Percentiles rank a stretch among this genome's conserved stretches.
Evolutionary conservation across 169 alveolate species (phyloP).

Genomic region (Eimeria nieschulzi): DNA sequence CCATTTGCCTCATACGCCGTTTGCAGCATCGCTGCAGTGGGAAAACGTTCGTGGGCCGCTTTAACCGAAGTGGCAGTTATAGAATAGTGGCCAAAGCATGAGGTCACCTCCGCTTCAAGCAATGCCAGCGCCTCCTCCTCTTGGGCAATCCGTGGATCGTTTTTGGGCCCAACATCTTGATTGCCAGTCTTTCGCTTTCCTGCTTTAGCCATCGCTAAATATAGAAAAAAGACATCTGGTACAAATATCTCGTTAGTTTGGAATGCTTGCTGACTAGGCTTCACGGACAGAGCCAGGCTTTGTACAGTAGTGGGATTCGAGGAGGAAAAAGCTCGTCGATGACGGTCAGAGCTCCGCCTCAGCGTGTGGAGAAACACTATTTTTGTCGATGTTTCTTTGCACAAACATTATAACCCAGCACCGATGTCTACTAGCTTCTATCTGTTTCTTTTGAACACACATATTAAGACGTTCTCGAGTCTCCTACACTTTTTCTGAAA

Average conservation of each 20-base stretch:
- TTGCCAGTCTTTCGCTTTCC: not conserved
- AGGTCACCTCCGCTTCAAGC: constrained; percentile 11
- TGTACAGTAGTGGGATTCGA: not conserved
- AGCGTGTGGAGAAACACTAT: too few species aligned
- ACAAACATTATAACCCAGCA: too few species aligned
- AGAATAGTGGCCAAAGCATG: not conserved
- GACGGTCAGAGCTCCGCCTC: too few species aligned
- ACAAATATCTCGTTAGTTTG: not conserved
- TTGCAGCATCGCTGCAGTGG: too few species aligned
- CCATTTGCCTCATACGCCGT: not conserved
- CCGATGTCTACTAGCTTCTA: too few species aligned
- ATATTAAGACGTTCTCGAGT: too few species aligned
- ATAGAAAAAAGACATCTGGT: not conserved
- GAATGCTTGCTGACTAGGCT: not conserved
- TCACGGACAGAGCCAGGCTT: not conserved
- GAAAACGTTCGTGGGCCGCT: not conserved
- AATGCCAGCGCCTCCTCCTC: not conserved
- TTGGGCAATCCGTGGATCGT: not conserved
- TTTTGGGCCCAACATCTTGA: not conserved
- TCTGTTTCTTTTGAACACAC: too few species aligned
- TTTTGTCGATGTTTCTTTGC: too few species aligned
- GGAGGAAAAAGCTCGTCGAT: not conserved
- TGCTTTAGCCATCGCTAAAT: not conserved
- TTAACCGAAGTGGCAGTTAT: not conserved
- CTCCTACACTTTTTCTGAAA: too few species aligned